Evolutionary conservation across 441 rosid species (phyloP), one percentile per base, ranked within the genome.

Genomic region (Jatropha multifida): DNA sequence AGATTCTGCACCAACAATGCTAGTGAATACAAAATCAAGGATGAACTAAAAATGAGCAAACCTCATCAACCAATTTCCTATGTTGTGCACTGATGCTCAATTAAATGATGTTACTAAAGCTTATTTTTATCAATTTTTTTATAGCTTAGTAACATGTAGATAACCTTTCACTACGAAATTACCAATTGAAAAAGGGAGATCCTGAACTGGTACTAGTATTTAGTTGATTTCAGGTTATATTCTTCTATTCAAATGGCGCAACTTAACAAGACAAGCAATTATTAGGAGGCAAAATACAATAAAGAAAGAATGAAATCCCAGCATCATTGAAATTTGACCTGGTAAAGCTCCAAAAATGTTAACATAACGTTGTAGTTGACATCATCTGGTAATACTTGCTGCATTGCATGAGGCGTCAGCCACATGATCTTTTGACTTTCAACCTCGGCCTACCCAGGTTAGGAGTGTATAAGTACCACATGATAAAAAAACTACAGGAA

Each of bases 391-490:
- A 92, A 83, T 80, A 91, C 94, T 96, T 93, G 99, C 80, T 96
- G 99, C 75, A 91, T 73, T 3, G 90, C 90, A 71, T 93, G 98
- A 65, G 99, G 98, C 7, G 97, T 90, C 80, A 92, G 82, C 99
- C 98, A 92, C 61, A 96, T 90, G 83, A 96, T 88, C 80, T 87
- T 93, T 83, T 96, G 98, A 81, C 96, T 97, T 77, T 96, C 97
- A 75, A 93, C 81, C 84, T 93, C 98, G 70, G 97, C 99, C 99
- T 95, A 77, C 67, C 64, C 20, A 78, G 40, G 75, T 49, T 59
- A 74, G 77, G 49, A 81, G 10, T 4, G 46, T 42, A 68, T 20
- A 67, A 69, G 48, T 38, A 10, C n/a, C 40, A 65, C 37, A 62
- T 49, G 14, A 65, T 40, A 48, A 20, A 55, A 26, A 44, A 48